These are phyloP conservation scores for Hibiscus trionum DNA, from an alignment of 345 rosid species.

Conservation along the genomic window DNA sequence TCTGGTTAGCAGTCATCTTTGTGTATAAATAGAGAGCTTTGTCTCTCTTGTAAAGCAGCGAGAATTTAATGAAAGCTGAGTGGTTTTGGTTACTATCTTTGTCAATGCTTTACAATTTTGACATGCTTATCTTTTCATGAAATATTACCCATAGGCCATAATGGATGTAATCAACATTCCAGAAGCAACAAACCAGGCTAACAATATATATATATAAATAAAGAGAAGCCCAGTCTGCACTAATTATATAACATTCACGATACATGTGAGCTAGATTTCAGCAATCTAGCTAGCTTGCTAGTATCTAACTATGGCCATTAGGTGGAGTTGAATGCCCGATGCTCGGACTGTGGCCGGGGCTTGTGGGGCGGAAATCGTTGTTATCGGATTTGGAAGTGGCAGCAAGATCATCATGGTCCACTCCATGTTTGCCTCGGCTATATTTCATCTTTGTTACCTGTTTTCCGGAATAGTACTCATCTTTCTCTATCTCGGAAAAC, in stretches of 20 bases:
- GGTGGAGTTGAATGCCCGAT: constrained; percentile 1
- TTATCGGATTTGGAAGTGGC: background rate
- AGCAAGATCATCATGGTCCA: background rate
- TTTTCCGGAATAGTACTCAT: background rate
- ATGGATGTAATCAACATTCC: background rate
- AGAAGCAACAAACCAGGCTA: background rate
- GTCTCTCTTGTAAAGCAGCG: too few relatives aligned
- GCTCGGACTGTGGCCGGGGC: constrained; percentile 6
- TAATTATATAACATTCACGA: background rate
- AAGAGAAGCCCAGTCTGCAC: background rate
- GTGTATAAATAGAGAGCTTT: too few relatives aligned
- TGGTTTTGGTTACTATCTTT: too few relatives aligned
- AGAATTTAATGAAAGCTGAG: too few relatives aligned
- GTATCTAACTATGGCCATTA: background rate
- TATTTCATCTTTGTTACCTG: background rate
- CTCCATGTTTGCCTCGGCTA: background rate
- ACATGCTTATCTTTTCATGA: background rate
- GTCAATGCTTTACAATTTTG: too few relatives aligned
- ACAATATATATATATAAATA: background rate
- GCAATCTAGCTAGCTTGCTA: background rate
- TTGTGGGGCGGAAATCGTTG: background rate
- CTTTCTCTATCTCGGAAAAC: background rate
- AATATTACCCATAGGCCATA: background rate
- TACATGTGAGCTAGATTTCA: background rate
- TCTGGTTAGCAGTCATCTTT: too few relatives aligned